Base-by-base conservation (phyloP, 495 filamentous ascomycete species). In the Cetradonia linearis region DNA sequence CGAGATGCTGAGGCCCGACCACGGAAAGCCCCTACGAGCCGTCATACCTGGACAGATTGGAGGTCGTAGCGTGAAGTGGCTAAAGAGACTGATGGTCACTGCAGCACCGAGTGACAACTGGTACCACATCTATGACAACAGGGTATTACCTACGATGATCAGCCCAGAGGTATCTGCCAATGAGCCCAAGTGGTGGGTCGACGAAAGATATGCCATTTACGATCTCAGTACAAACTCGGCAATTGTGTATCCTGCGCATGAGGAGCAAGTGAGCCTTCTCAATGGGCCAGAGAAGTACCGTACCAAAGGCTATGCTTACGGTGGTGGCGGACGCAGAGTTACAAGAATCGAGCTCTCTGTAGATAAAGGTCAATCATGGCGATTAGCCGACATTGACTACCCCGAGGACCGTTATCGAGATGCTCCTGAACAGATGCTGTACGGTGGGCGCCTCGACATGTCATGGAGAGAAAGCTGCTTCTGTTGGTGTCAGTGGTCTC, bases 111-210 rank as follows among this genome's bases (percentile, higher is more conserved):
- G 89, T 67, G 86, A 92, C 55, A 96, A 95, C 65, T 96, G 91
- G 91, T 97, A 96, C 65, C 92, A 97, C 70, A 89, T 94, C 58
- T 89, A 94, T 67, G 92, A 97, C 67, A 97, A 97, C 64, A 76
- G 92, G 49, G 91, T 96, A 10, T 71, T 97, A 50, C 92, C 92
- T 18, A 95, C 89, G 0, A 92, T 85, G 82, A 80, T 96, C 16
- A 84, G 81, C 13, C 91, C 92, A 1, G 91, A 95, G 62, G 85
- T 87, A 72, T 80, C 88, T 44, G 86, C 85, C 2, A 78, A 81
- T 48, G 76, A 95, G 58, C 83, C 83, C 1, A 81, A 84, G 5
- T 88, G 85, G 78, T 97, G 92, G 92, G 82, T 72, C 50, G 92
- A 97, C 69, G 92, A 96, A 57, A 78, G 91, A 46, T 96, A 96